Evolutionary conservation across 352 stramenopile species (phyloP).

Genomic region (Elongisporangium senticosum): DNA sequence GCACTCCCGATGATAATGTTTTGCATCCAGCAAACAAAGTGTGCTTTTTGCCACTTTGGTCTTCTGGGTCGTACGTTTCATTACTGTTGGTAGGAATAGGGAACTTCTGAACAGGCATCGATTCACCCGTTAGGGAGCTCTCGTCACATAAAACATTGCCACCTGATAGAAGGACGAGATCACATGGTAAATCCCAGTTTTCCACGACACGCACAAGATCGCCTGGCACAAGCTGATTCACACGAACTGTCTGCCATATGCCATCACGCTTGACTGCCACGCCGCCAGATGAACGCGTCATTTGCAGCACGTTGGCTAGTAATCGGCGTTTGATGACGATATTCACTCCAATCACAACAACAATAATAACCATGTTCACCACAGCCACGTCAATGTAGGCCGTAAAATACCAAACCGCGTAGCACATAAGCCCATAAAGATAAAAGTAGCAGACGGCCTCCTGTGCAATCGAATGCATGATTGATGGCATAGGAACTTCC

Average conservation of each 20-base stretch:
- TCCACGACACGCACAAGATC: constrained; percentile 40
- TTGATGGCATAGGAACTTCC: constrained; percentile 34
- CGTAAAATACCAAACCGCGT: constrained; percentile 57
- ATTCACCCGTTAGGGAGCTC: constrained; percentile 48
- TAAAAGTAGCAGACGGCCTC: constrained; percentile 44
- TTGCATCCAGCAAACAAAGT: constrained; percentile 76
- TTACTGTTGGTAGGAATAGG: constrained; percentile 31
- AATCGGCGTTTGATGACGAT: constrained; percentile 41
- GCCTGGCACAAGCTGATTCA: constrained; percentile 29
- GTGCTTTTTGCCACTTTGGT: constrained; percentile 48
- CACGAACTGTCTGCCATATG: constrained; percentile 27
- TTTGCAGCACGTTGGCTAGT: constrained; percentile 31
- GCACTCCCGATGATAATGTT: constrained; percentile 27
- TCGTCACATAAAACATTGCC: constrained; percentile 39
- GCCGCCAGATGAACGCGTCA: constrained; percentile 42
- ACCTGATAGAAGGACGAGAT: constrained; percentile 52
- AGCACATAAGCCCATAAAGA: constrained; percentile 52
- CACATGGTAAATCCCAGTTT: constrained; percentile 44
- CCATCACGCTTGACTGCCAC: constrained; percentile 41
- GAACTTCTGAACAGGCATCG: constrained; percentile 72
- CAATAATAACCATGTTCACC: constrained; percentile 30
- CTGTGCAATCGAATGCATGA: constrained; percentile 19
- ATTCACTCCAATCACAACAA: constrained; percentile 30
- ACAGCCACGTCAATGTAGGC: constrained; percentile 41
- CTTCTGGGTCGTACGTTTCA: constrained; percentile 28